phyloP scores from a whole-genome alignment of 2,329 filamentous ascomycete species.

The Cyanodermella asteris region DNA sequence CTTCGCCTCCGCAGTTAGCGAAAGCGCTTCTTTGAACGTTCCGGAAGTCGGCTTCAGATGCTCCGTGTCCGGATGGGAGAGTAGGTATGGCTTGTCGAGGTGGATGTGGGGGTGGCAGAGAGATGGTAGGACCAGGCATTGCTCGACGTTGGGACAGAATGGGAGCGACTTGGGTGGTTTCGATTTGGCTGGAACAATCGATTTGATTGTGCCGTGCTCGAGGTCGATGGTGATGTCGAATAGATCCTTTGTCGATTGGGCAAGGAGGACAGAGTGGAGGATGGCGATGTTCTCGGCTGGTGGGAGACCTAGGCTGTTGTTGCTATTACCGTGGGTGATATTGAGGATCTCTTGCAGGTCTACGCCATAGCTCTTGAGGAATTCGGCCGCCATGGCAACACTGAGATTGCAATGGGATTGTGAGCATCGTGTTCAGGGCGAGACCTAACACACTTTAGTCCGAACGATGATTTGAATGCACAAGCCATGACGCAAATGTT shows the following conservation, averaged over 20 bases:
- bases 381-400: not conserved
- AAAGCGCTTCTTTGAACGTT: slow-evolving; percentile 43
- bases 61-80: slow-evolving; percentile 23
- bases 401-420: too few relatives aligned
- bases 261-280: not conserved
- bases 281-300: not conserved
- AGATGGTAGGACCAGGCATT: slow-evolving; percentile 27
- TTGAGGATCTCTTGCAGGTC: not conserved
- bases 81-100: slow-evolving; percentile 31
- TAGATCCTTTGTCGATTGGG: not conserved
- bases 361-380: not conserved
- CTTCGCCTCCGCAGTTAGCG: slow-evolving; percentile 37
- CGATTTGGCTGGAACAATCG: slow-evolving; percentile 1
- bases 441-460: too few relatives aligned
- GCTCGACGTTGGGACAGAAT: slow-evolving; percentile 1
- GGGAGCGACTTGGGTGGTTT: not conserved
- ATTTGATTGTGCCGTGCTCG: slow-evolving; percentile 1
- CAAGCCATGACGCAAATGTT: too few relatives aligned
- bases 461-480: too few relatives aligned
- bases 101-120: slow-evolving; percentile 56
- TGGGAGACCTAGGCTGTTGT: not conserved
- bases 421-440: too few relatives aligned
- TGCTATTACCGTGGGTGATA: not conserved
- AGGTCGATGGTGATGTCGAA: too few relatives aligned
- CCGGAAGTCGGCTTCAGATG: slow-evolving; percentile 38